Base-by-base conservation (phyloP, 176 grass and related monocot species). In the Avena insularis region DNA sequence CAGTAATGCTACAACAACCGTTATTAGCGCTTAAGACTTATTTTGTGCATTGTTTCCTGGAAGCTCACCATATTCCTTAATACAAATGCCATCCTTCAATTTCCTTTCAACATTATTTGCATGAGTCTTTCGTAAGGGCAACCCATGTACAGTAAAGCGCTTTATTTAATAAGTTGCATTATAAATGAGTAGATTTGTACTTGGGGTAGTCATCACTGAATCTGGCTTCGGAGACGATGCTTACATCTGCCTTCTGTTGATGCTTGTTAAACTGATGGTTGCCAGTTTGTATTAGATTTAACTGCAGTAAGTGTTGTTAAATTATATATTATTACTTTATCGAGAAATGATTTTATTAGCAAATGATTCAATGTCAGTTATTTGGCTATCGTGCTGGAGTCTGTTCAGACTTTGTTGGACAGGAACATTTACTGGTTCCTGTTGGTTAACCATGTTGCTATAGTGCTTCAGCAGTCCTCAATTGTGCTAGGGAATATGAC, bases 131-230 rank as follows among this genome's bases (percentile, higher is more conserved):
- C 55, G 69, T 55, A 56, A 43, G 48, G n/a, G 25, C 19, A 74
- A 58, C 66, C 27, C 53, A 49, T 84, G 19, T 62, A 66, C n/a
- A 40, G 8, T 53, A 21, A 71, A 13, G 14, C 4, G 2, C 5
- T 83, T 65, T 87, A 51, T 76, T 80, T 63, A 27, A 72, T 80
- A 58, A 20, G 35, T 36, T 27, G 19, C 68, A 13, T 49, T 80
- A 23, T 27, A 87, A 20, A 75, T 45, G 20, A 29, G 36, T 31
- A 59, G 16, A 47, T 50, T 16, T 65, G 25, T 3, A 76, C 25
- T 29, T 76, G 66, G 0, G 51, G 35, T 79, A 79, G 67, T 54
- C 46, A 21, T 58, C 85, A 25, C 4, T 2, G 80, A 40, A 38
- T 75, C 6, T 14, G 8, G 12, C 56, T 80, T 20, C 11, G 10